Evolutionary conservation across 2,329 filamentous ascomycete species (phyloP), one percentile per base, ranked within the genome.

Genomic region (Mycosphaerelloides madeirae): DNA sequence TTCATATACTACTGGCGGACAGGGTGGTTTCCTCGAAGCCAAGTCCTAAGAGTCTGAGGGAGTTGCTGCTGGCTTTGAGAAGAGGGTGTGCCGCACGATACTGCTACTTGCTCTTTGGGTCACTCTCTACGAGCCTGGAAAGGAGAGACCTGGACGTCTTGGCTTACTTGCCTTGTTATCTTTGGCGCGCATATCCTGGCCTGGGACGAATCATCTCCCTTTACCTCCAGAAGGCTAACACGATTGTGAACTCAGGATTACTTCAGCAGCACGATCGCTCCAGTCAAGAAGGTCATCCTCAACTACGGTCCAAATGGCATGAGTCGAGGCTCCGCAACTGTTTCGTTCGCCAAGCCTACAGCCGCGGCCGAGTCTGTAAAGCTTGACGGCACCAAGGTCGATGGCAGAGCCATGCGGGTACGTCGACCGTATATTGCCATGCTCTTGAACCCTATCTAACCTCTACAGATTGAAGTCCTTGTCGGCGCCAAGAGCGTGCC

Each of bases 231-330:
- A 46, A 65, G 63, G 86, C 85, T 88, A 81, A 88, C 83, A 70
- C 50, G 45, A 45, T 38, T 44, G n/a, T 51, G 50, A 52, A 46
- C 73, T 70, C 88, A 98, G 93, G 93, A 98, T 74, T 98, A 97
- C 72, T 97, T 98, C 69, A 73, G 77, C 64, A 84, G 87, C 65
- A 85, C 87, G 60, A 82, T 95, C 67, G 91, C 90, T 58, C 80
- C 85, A 53, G 87, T 97, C 71, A 96, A 94, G 79, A 85, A 80
- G 69, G 87, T 94, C 54, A 83, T 93, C 59, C 77, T 98, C 60
- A 88, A 87, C 40, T 98, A 98, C 71, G 93, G 91, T 61, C 87
- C 91, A 54, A 88, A 87, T 65, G 91, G 91, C 54, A 80, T 83
- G 58, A 96, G 90, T 77, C 87, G 89, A 65, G 93, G 93, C 56